These are phyloP conservation scores for Musa schizocarpa DNA, from an alignment of 176 grass and related monocot species.

Conservation along the genomic window DNA sequence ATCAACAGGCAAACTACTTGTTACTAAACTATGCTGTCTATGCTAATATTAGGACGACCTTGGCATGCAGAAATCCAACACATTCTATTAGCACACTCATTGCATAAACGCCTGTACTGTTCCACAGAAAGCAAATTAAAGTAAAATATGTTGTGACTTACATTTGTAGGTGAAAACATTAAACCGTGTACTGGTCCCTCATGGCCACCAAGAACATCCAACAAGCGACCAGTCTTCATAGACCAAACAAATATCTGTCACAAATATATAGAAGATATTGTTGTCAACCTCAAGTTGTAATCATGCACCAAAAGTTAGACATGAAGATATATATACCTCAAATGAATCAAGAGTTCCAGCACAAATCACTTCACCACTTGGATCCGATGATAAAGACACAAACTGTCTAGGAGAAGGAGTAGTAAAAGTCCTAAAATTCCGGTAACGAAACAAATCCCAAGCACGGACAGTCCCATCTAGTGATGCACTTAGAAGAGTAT, in stretches of 20 bases:
- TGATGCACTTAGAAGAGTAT: constrained; percentile 91
- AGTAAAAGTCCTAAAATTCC: constrained; percentile 87
- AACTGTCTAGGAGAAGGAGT: constrained; percentile 86
- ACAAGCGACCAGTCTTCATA: constrained; percentile 97
- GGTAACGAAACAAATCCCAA: constrained; percentile 91
- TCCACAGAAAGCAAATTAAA: background rate
- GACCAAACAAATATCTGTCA: constrained; percentile 98
- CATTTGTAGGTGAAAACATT: constrained; percentile 92
- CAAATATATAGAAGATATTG: constrained; percentile 10
- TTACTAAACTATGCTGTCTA: too few relatives aligned
- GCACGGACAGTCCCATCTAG: constrained; percentile 91
- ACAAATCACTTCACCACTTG: constrained; percentile 83
- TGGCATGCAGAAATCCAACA: too few relatives aligned
- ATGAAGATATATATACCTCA: constrained; percentile 48
- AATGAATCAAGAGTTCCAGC: constrained; percentile 98
- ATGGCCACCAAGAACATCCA: constrained; percentile 89
- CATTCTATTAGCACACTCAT: background rate
- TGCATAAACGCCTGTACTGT: background rate
- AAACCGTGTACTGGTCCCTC: constrained; percentile 89
- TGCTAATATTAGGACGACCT: background rate
- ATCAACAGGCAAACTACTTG: background rate
- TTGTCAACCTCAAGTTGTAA: background rate
- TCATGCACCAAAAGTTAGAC: constrained; percentile 1
- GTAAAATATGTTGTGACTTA: constrained; percentile 29
- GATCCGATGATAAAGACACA: constrained; percentile 85